Evolutionary conservation across 164 flowering plant genomes (phyloP).

Genomic region (Saururus chinensis): DNA sequence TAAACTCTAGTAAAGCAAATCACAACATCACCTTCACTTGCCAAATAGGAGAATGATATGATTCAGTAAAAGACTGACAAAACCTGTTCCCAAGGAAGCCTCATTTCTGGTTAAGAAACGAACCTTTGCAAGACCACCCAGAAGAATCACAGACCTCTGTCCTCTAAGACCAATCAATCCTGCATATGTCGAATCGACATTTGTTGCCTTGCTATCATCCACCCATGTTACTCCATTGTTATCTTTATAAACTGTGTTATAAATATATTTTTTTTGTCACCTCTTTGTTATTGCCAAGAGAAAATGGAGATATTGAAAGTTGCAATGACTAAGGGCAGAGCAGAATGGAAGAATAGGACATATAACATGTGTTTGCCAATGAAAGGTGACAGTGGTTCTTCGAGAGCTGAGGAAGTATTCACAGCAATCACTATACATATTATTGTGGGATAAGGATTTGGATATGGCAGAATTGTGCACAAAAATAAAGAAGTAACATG

Average conservation of each 20-base stretch:
- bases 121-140: constrained; percentile 45
- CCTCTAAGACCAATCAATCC: constrained; percentile 31
- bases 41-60: not conserved
- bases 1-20: not conserved
- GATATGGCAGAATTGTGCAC: not conserved
- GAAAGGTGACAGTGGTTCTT: too few species aligned
- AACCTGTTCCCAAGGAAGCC: not conserved
- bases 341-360: too few species aligned
- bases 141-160: constrained; percentile 30
- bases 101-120: not conserved
- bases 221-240: constrained; percentile 29
- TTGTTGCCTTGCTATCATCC: constrained; percentile 50
- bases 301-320: too few species aligned
- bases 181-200: constrained; percentile 35
- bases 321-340: too few species aligned
- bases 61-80: not conserved
- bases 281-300: too few species aligned
- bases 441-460: not conserved
- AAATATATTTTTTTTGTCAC: not conserved
- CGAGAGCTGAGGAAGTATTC: too few species aligned
- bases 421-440: too few species aligned
- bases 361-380: too few species aligned
- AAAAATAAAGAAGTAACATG: too few species aligned
- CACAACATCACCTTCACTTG: not conserved
- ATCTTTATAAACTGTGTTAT: constrained; percentile 23